Percentiles rank a stretch among this genome's conserved stretches.
These are phyloP conservation scores for Stromatinia cepivora DNA, from an alignment of 2,329 filamentous ascomycete genomes.

Conservation along the genomic window DNA sequence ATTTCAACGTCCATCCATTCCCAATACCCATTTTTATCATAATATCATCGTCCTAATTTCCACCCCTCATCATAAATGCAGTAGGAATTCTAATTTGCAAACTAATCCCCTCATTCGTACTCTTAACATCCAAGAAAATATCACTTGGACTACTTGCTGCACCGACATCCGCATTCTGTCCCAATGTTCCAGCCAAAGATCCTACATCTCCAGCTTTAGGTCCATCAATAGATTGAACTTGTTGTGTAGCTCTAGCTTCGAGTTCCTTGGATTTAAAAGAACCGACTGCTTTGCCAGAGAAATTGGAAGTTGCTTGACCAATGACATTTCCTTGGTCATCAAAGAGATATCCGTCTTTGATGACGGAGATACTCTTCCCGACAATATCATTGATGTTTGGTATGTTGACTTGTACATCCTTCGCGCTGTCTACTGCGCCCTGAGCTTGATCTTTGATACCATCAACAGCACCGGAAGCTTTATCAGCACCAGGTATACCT, in stretches of 20 bases:
- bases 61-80: slow-evolving; percentile 19
- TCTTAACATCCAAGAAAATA: slow-evolving; percentile 25
- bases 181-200: not conserved
- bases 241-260: slow-evolving; percentile 13
- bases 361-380: slow-evolving; percentile 61
- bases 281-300: slow-evolving; percentile 19
- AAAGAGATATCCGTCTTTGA: slow-evolving; percentile 66
- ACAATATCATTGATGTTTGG: slow-evolving; percentile 46
- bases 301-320: slow-evolving; percentile 50
- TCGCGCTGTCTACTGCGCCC: not conserved
- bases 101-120: slow-evolving; percentile 24
- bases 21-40: slow-evolving; percentile 45
- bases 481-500: not conserved
- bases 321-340: slow-evolving; percentile 56
- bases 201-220: not conserved
- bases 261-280: slow-evolving; percentile 23
- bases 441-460: slow-evolving; percentile 12
- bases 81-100: slow-evolving; percentile 23
- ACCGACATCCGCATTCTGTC: not conserved
- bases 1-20: slow-evolving; percentile 61
- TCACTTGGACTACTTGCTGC: slow-evolving; percentile 19
- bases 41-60: not conserved
- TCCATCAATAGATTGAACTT: slow-evolving; percentile 5
- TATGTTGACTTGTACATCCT: slow-evolving; percentile 5
- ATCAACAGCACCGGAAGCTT: not conserved